Base-by-base conservation (phyloP, 129 eudicot species). In the Deinandra increscens region DNA sequence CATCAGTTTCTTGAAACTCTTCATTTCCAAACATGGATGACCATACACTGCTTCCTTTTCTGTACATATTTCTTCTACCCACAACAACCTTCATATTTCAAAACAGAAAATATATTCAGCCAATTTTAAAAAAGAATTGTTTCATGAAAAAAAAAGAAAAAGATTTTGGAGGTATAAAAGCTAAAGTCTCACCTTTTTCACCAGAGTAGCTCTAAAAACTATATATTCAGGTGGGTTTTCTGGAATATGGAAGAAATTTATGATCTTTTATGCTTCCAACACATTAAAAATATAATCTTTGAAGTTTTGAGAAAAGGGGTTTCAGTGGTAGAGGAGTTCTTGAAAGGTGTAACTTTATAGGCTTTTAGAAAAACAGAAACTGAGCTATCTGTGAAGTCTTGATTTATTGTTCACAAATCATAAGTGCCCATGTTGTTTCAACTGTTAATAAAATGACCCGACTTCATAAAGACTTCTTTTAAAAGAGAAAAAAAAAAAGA, bases 1-100 rank as follows among this genome's bases (percentile, higher is more conserved):
- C 77, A 71, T 90, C 97, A 56, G 81, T 76, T 80, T 90, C 97
- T 70, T 84, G 84, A 66, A 76, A 83, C 64, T 90, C 95, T 66
- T 81, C 95, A 55, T 78, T 80, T 68, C 86, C 83, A 75, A 50
- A 17, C 76, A 76, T 72, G 69, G 51, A 59, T 67, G 86, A 65
- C 96, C 93, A 81, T 15, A 82, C 84, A 55, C 84, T 80, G 75
- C 75, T 85, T 23, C 89, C 89, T 81, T 36, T 82, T 34, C 81
- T 73, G 77, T 83, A 86, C 80, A 84, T 44, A 50, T 81, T 69
- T 79, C 87, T 72, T 80, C 59, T 69, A 45, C 60, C 42, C 64
- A 31, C 76, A 58, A 62, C 54, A 49, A 68, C 41, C 43, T 14
- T 51, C 46, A 49, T 39, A 50, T 37, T 29, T 51, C 61, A 66